These are phyloP conservation scores for Blumeria hordei DNA, from an alignment of 2,329 filamentous ascomycete genomes.

Conservation along the genomic window DNA sequence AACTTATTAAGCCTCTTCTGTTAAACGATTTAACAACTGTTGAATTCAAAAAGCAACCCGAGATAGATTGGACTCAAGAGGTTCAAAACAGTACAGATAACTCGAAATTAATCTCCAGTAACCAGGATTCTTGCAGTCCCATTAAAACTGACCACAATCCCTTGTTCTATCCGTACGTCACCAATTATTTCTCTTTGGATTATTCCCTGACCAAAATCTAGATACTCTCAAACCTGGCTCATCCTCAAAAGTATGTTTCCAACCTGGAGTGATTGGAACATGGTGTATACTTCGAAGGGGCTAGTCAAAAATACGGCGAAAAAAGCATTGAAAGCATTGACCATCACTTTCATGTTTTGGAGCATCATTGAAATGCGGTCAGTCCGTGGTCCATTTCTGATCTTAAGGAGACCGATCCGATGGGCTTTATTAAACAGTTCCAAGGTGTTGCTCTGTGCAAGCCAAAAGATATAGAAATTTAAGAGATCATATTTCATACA, in stretches of 20 bases:
- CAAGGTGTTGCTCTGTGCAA: no score
- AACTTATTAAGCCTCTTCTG: slow-evolving; percentile 17
- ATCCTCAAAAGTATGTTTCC: slow-evolving; percentile 25
- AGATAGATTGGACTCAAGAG: slow-evolving; percentile 26
- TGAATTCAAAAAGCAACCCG: slow-evolving; percentile 21
- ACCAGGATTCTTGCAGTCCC: slow-evolving; percentile 14
- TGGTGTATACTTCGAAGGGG: slow-evolving; percentile 25
- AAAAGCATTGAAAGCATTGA: background rate
- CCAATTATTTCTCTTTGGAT: background rate
- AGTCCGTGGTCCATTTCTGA: background rate
- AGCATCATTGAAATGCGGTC: background rate
- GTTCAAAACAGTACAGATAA: slow-evolving; percentile 26
- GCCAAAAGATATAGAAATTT: no score
- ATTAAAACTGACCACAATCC: slow-evolving; percentile 24
- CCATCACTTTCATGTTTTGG: background rate
- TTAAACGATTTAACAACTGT: slow-evolving; percentile 23
- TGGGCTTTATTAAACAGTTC: background rate
- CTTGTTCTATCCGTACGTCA: slow-evolving; percentile 19
- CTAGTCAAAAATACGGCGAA: slow-evolving; percentile 12
- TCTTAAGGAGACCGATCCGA: background rate
- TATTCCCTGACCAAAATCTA: slow-evolving; percentile 9
- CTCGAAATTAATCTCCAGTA: slow-evolving; percentile 24
- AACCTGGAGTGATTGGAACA: slow-evolving; percentile 27
- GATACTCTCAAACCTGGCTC: slow-evolving; percentile 26
- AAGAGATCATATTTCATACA: no score